Percentiles rank a stretch among this genome's conserved stretches.
Conservation (phyloP, 495 filamentous ascomycete genomes). For the Hypomontagnella monticulosa region DNA sequence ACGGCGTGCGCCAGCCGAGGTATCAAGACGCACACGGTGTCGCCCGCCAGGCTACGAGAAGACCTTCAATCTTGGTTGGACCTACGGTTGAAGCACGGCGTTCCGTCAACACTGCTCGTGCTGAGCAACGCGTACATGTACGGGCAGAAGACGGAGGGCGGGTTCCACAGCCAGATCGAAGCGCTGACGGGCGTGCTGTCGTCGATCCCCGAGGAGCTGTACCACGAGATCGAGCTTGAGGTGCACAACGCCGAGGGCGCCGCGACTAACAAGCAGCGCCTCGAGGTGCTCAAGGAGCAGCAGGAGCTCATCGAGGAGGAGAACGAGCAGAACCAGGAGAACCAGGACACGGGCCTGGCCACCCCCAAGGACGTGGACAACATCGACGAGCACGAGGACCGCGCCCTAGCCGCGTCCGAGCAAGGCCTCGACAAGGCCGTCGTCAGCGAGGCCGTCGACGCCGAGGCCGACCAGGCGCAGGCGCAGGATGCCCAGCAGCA, state of each 20-base stretch:
- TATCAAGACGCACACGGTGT: conserved; percentile 90
- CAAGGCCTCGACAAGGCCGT: conserved; percentile 52
- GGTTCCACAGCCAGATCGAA: conserved; percentile 91
- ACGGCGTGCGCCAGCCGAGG: conserved; percentile 89
- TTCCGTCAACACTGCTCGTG: conserved; percentile 93
- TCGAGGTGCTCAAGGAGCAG: conserved; percentile 99
- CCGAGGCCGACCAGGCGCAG: conserved; percentile 51
- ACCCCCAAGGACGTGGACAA: conserved; percentile 88
- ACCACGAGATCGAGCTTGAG: conserved; percentile 99
- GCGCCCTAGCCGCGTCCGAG: conserved; percentile 49
- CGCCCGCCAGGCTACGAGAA: conserved; percentile 84
- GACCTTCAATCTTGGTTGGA: conserved; percentile 96
- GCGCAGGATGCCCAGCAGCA: conserved; percentile 38
- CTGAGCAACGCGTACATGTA: conserved; percentile 98
- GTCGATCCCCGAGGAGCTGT: conserved; percentile 96
- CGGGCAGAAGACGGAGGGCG: conserved; percentile 75
- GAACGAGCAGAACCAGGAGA: conserved; percentile 85
- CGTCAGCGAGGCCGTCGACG: conserved; percentile 55
- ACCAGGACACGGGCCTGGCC: conserved; percentile 71
- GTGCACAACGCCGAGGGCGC: conserved; percentile 97
- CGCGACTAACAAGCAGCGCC: conserved; percentile 97
- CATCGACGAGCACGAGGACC: conserved; percentile 71
- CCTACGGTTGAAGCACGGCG: conserved; percentile 87
- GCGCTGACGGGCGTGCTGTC: conserved; percentile 90
- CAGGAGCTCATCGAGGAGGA: conserved; percentile 98